Evolutionary conservation across 495 filamentous ascomycete species (phyloP).

Genomic region (Penicillium canariense): DNA sequence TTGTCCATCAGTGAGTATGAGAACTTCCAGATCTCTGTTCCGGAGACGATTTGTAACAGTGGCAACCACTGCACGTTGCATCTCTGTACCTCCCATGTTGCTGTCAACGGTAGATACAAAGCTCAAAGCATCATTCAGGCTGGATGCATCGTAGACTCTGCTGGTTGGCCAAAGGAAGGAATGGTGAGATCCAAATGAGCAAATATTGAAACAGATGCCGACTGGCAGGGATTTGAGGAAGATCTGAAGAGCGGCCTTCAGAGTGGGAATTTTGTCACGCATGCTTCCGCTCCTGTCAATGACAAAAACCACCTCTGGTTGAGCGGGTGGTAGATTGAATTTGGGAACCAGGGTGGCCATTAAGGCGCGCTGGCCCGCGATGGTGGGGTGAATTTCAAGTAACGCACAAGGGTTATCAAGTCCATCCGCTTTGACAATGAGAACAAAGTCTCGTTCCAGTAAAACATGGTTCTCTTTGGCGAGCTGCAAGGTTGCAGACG

Average conservation of each 20-base stretch:
- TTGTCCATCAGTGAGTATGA: constrained; percentile 71
- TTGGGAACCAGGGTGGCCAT: constrained; percentile 68
- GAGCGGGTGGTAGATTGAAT: constrained; percentile 51
- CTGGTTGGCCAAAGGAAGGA: constrained; percentile 60
- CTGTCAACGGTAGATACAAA: constrained; percentile 50
- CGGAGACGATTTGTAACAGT: constrained; percentile 49
- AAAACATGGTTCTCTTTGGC: constrained; percentile 2
- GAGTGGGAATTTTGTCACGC: constrained; percentile 52
- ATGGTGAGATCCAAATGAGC: constrained; percentile 58
- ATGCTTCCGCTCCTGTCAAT: constrained; percentile 70
- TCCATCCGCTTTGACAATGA: constrained; percentile 56
- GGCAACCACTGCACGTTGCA: constrained; percentile 51
- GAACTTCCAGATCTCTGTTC: constrained; percentile 58
- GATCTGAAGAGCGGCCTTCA: constrained; percentile 58
- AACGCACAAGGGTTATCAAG: constrained; percentile 57
- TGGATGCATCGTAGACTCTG: constrained; percentile 50
- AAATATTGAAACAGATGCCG: constrained; percentile 71
- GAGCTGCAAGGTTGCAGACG: constrained; percentile 54
- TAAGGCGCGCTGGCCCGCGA: constrained; percentile 59
- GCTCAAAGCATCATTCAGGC: constrained; percentile 47
- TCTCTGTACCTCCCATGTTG: constrained; percentile 68
- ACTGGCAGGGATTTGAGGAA: constrained; percentile 69
- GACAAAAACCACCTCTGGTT: constrained; percentile 68
- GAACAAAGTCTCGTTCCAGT: constrained; percentile 44
- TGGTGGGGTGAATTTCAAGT: constrained; percentile 59